Evolutionary conservation across 2,329 filamentous ascomycete species (phyloP), one percentile per base, ranked within the genome.

Genomic region (Ophiosphaerella herpotricha): DNA sequence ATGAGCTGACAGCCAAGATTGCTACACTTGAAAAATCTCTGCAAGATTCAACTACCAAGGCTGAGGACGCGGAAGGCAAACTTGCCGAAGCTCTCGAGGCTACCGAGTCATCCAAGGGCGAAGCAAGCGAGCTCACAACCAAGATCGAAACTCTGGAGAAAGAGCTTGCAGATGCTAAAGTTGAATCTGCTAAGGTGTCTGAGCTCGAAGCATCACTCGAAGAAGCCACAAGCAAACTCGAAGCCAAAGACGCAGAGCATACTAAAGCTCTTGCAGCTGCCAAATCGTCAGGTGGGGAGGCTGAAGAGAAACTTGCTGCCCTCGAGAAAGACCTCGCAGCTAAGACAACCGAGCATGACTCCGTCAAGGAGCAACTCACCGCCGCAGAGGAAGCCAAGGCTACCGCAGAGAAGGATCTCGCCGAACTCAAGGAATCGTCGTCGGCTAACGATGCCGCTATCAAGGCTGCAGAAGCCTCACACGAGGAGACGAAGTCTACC

Each of bases 251-350:
- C 7, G 50, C 54, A 21, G 61, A 68, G 44, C 61, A 67, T 23
- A 45, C 60, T 9, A 57, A 64, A 40, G 55, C 62, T 2, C 40
- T 63, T 23, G 35, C 54, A n/a, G 53, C 54, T 34, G 60, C 61
- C 14, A 61, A 62, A 39, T 53, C 55, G 34, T 57, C 63, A 13
- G 52, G 55, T 41, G 55, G 52, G 32, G 57, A 54, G 9, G 51
- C 63, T 16, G 57, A 50, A 18, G 53, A 60, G 26, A 65, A 71
- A 53, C 51, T 66, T 11, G 54, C 58, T 43, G 55, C 68, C 24
- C 50, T 72, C 7, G 56, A 68, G 52, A 59, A 63, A 50, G 58
- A 66, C 16, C 54, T 67, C 29, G 58, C 55, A 3, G 52, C 54
- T n/a, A 60, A 62, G 50, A 36, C 39, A 21, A 23, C 45, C 18